Percentiles rank a stretch among this genome's conserved stretches.
Conservation (phyloP, 768 basidiomycete species). For the Pholiota microspora region DNA sequence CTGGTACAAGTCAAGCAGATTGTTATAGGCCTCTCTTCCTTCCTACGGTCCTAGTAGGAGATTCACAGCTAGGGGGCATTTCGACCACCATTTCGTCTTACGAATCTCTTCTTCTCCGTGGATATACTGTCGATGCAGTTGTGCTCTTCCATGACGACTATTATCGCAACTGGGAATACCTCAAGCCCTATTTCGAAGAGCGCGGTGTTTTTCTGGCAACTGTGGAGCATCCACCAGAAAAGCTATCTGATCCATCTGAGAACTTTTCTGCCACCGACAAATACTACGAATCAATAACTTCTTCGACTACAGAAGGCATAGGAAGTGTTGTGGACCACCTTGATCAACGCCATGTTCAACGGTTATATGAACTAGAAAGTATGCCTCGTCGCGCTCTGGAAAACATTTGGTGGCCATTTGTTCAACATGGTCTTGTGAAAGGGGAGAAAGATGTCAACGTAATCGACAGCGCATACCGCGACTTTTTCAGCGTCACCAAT, state of each 20-base stretch:
- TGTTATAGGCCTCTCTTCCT: slow-evolving; percentile 84
- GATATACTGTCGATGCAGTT: slow-evolving; percentile 84
- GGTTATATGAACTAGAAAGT: slow-evolving; percentile 71
- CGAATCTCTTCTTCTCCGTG: slow-evolving; percentile 87
- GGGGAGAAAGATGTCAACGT: slow-evolving; percentile 76
- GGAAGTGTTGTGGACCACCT: slow-evolving; percentile 53
- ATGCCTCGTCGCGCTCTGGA: slow-evolving; percentile 80
- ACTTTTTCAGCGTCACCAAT: slow-evolving; percentile 79
- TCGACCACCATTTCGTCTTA: slow-evolving; percentile 89
- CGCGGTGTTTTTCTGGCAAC: slow-evolving; percentile 56
- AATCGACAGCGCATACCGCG: slow-evolving; percentile 86
- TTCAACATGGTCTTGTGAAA: slow-evolving; percentile 79
- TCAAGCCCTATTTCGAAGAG: slow-evolving; percentile 75
- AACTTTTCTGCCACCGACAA: slow-evolving; percentile 55
- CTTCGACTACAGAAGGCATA: slow-evolving; percentile 35
- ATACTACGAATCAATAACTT: slow-evolving; percentile 66
- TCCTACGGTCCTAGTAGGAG: slow-evolving; percentile 85
- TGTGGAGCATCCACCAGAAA: slow-evolving; percentile 58
- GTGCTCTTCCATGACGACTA: slow-evolving; percentile 83
- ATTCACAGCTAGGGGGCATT: slow-evolving; percentile 90
- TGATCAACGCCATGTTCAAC: slow-evolving; percentile 56
- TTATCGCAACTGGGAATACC: slow-evolving; percentile 85
- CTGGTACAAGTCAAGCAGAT: slow-evolving; percentile 81
- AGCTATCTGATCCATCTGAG: slow-evolving; percentile 36
- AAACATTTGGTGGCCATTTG: slow-evolving; percentile 96